These are phyloP conservation scores for Fusarium sp. DNA, from an alignment of 2,329 filamentous ascomycete genomes.

Conservation along the genomic window DNA sequence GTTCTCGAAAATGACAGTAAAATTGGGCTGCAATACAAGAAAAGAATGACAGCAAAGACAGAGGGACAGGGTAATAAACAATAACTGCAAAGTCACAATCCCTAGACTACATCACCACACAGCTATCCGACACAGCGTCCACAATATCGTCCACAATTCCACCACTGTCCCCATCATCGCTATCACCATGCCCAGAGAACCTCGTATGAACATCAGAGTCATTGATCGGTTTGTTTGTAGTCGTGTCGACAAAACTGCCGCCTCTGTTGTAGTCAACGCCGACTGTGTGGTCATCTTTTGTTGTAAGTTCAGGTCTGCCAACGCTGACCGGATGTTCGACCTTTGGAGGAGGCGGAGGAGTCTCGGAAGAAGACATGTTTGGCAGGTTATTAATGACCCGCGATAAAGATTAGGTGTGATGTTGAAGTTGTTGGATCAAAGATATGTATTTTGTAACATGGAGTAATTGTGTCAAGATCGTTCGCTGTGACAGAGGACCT, in stretches of 20 bases:
- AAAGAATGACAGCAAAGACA: not conserved
- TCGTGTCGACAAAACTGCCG: not conserved
- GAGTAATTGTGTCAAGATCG: not conserved
- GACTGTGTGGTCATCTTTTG: not conserved
- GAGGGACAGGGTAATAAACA: accelerated
- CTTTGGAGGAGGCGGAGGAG: not conserved
- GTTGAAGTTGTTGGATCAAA: no score
- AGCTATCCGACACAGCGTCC: not conserved
- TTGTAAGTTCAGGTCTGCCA: not conserved
- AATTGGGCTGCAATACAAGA: not conserved
- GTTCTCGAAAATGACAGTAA: not conserved
- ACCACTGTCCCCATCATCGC: not conserved
- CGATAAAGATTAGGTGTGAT: not conserved
- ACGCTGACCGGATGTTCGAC: not conserved
- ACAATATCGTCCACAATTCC: not conserved
- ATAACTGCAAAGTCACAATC: not conserved
- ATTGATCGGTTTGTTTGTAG: not conserved
- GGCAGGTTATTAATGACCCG: accelerated
- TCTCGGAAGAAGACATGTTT: not conserved
- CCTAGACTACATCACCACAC: not conserved
- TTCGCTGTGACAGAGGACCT: not conserved
- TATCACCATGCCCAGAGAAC: not conserved
- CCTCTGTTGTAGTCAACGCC: not conserved
- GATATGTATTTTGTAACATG: no score
- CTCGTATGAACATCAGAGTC: not conserved